These are phyloP conservation scores for Aspergillus saccharolyticus DNA, from an alignment of 495 filamentous ascomycete species.

Conservation along the genomic window DNA sequence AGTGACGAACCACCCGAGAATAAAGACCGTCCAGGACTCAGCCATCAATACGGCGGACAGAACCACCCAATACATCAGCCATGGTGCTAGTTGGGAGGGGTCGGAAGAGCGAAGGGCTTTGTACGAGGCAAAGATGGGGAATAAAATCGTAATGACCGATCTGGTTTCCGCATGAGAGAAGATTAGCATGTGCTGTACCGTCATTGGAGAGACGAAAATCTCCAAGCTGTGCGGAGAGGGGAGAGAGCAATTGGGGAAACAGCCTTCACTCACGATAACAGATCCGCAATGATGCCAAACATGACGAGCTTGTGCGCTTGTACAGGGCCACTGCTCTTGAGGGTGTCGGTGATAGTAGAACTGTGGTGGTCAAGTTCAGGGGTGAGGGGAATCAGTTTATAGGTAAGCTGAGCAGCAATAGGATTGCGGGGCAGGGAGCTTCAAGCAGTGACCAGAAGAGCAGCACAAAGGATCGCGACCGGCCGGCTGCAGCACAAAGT, in stretches of 20 bases:
- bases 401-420: constrained; percentile 7
- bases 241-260: background rate
- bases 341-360: background rate
- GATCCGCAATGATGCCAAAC: constrained; percentile 76
- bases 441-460: constrained; percentile 10
- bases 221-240: constrained; percentile 2
- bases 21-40: constrained; percentile 82
- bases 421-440: constrained; percentile 20
- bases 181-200: constrained; percentile 27
- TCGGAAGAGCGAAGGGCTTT: constrained; percentile 93
- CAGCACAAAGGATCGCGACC: constrained; percentile 6
- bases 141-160: constrained; percentile 84
- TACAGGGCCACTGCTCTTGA: background rate
- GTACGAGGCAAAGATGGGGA: constrained; percentile 96
- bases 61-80: constrained; percentile 99
- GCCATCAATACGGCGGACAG: constrained; percentile 73
- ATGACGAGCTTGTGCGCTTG: constrained; percentile 39
- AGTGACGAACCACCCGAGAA: constrained; percentile 65
- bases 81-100: constrained; percentile 89
- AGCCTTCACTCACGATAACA: constrained; percentile 63
- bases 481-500: constrained; percentile 15
- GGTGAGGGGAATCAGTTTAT: background rate
- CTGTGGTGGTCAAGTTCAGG: background rate
- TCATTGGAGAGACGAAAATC: constrained; percentile 1
- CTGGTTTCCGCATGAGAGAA: constrained; percentile 18